phyloP scores from a whole-genome alignment of 192 early-diverging fungal species.

The Phlyctochytrium bullatum region DNA sequence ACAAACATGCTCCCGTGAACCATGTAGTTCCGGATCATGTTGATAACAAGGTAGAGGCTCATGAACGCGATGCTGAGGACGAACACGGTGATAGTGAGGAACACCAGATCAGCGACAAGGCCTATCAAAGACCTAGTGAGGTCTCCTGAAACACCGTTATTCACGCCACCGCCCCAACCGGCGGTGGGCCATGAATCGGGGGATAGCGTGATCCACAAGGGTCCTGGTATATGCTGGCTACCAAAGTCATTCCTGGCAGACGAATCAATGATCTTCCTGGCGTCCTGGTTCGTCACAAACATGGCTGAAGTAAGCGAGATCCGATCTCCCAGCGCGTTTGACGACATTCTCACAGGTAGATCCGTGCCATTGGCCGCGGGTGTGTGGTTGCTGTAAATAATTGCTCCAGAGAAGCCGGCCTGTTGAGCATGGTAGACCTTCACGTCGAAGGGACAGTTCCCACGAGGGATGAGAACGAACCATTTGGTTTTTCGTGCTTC shows the following conservation, averaged over 20 bases:
- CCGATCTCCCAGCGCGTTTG: constrained; percentile 5
- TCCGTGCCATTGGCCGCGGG: constrained; percentile 8
- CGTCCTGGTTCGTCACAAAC: constrained; percentile 33
- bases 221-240: no score
- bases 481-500: constrained; percentile 10
- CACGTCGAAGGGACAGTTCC: constrained; percentile 44
- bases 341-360: constrained; percentile 32
- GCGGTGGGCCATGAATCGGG: constrained; percentile 17
- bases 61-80: constrained; percentile 6
- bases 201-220: constrained; percentile 3
- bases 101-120: constrained; percentile 9
- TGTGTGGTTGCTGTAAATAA: constrained; percentile 33
- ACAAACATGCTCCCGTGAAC: constrained; percentile 10
- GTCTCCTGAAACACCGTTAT: background rate
- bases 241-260: no score
- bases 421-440: constrained; percentile 38
- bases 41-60: constrained; percentile 10
- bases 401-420: constrained; percentile 41
- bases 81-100: constrained; percentile 11
- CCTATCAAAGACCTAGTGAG: background rate
- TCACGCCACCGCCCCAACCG: constrained; percentile 13
- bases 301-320: constrained; percentile 23
- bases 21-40: constrained; percentile 18
- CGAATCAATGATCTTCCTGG: constrained; percentile 4
- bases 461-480: constrained; percentile 31